Conservation (phyloP, 169 alveolate genomes). For the Cryptosporidium andersoni region DNA sequence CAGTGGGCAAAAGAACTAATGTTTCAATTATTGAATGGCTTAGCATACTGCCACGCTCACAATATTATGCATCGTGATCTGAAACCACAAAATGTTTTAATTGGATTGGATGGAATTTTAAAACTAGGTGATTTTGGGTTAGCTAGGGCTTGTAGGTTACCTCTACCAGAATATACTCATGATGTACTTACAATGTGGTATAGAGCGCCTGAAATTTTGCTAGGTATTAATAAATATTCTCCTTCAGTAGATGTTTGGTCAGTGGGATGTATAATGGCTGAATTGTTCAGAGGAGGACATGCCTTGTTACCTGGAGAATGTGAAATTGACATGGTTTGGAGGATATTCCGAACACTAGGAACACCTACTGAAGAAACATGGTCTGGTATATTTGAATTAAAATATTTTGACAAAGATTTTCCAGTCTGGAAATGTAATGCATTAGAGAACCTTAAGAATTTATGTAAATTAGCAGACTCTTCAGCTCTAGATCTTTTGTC, state of each 20-base stretch:
- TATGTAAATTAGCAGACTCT: conserved; percentile 62
- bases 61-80: conserved; percentile 88
- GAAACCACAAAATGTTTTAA: conserved; percentile 86
- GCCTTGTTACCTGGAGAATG: conserved; percentile 86
- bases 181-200: conserved; percentile 88
- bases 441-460: conserved; percentile 31
- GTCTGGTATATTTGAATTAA: conserved; percentile 77
- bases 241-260: conserved; percentile 91
- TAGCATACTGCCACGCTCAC: conserved; percentile 82
- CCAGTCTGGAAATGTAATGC: conserved; percentile 63
- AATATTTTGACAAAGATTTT: conserved; percentile 57
- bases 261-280: conserved; percentile 86
- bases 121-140: conserved; percentile 89
- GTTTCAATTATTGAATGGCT: conserved; percentile 80
- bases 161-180: conserved; percentile 87
- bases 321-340: conserved; percentile 86
- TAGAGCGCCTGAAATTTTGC: conserved; percentile 89
- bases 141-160: conserved; percentile 86
- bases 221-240: conserved; percentile 85
- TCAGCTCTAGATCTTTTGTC: conserved; percentile 71
- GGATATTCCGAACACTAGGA: conserved; percentile 84
- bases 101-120: conserved; percentile 80
- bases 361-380: conserved; percentile 86
- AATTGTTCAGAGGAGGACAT: conserved; percentile 82
- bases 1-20: conserved; percentile 73